Evolutionary conservation across 2,329 filamentous ascomycete species (phyloP).

Genomic region (Dothistroma septosporum): DNA sequence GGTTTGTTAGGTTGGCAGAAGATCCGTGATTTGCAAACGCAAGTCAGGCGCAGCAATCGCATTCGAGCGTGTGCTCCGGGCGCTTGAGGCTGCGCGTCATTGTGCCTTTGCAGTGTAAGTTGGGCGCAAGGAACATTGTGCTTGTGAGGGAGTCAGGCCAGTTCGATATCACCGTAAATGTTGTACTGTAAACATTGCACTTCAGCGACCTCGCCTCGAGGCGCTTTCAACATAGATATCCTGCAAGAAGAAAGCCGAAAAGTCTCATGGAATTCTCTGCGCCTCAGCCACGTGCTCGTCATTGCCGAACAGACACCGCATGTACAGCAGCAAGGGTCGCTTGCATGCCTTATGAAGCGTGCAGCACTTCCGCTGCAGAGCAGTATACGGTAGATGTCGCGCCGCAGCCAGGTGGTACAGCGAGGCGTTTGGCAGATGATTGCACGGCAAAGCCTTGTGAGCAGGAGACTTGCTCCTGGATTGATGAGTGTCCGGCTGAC

Average conservation of each 20-base stretch:
- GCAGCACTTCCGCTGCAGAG: not conserved
- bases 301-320: constrained; percentile 8
- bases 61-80: not conserved
- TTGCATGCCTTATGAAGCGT: not conserved
- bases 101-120: not conserved
- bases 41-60: not conserved
- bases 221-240: not conserved
- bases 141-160: not conserved
- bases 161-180: no score
- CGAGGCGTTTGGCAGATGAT: not conserved
- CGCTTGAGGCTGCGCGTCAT: not conserved
- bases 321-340: not conserved
- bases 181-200: not conserved
- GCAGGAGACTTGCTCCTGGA: constrained; percentile 2
- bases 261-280: not conserved
- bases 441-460: not conserved
- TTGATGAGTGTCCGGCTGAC: not conserved
- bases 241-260: constrained; percentile 1
- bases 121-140: not conserved
- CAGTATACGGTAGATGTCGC: not conserved
- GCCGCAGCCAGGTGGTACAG: not conserved
- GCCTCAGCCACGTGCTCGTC: constrained; percentile 9
- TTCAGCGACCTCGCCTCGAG: constrained; percentile 4
- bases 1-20: not conserved
- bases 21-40: not conserved